Evolutionary conservation across 257 asterid genomes (phyloP), one percentile per base, ranked within the genome.

Genomic region (Ilex asprella): DNA sequence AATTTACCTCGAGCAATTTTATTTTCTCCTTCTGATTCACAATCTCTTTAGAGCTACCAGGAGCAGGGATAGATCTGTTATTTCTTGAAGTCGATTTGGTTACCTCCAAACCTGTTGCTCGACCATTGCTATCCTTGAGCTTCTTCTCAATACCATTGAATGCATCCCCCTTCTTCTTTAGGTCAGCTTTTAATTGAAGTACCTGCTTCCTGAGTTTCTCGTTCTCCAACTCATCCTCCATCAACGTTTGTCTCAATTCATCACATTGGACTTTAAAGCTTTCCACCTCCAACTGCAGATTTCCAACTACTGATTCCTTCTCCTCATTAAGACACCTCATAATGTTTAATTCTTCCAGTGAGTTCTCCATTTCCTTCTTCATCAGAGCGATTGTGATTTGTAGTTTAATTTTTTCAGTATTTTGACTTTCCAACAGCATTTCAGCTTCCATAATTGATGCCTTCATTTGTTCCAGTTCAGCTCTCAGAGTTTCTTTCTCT

Each of bases 1-100:
- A 39, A 57, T 69, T 77, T 76, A 93, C 99, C 96, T 93, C 95
- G 7, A 93, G 94, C 78, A 79, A 60, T 76, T 76, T 78, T 67
- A 93, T 79, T 74, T 76, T 93, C 75, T 85, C 94, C 84, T 84
- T 77, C 52, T 89, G 84, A 70, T 73, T 77, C 14, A 79, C 70
- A 65, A 79, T 76, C 70, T 84, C 97, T 68, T 78, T 79, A 58
- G 84, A 62, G 55, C 79, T 79, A 60, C 59, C 73, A 65, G 76
- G 49, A 52, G 68, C 55, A 13, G 70, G 29, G 62, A 60, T 51
- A 3, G 67, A 59, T 55, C 66, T 80, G 68, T 59, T 62, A 51
- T 68, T 71, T 65, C 70, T 76, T n/a, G 76, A 69, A 68, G 56
- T 21, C 64, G 70, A 62, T 75, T 71, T 75, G 30, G 43, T 41